Base-by-base conservation (phyloP, 2,329 filamentous ascomycete species). In the Lecanicillium sp. region DNA sequence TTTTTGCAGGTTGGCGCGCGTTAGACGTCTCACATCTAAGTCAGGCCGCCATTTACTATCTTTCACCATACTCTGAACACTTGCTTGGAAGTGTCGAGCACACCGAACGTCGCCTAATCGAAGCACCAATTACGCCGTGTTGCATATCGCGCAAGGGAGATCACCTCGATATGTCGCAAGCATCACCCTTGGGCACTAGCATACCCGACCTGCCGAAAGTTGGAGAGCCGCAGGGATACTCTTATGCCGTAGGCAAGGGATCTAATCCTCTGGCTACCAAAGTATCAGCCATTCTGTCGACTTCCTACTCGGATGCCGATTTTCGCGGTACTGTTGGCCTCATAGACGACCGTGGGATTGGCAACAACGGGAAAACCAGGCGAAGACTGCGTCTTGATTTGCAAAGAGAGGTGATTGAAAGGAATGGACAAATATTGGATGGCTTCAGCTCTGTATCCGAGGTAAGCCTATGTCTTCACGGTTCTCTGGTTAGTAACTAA, bases 361-460 rank as follows among this genome's bases (percentile, higher is more conserved):
- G 77, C 48, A 96, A 95, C 62, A 87, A 81, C 11, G 76, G 87
- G 9, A 86, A 90, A 55, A 85, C 83, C 3, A 79, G 93, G 44
- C 81, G 91, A 5, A 84, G 87, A 50, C 69, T 97, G 14, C 82
- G 90, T 14, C 68, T 95, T 1, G 83, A 94, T 61, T 75, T 95
- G 2, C 90, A 97, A 62, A 91, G 86, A 63, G 90, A 97, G 61
- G 87, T 96, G 30, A 90, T 97, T 49, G 81, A 91, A 55, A 90
- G 86, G 67, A 96, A 97, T 79, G 90, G 87, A 42, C 81, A 88
- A 54, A 87, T 97, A 54, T 81, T 97, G 50, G 75, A 80, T 46
- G 89, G 95, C 62, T 97, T 97, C 67, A 88, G 90, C 29, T 78
- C 83, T 48, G 89, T 98, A 54, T 88, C 90, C 24, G 87, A 94